Conservation (phyloP, 2,329 filamentous ascomycete genomes). For the Epichloe sibirici region DNA sequence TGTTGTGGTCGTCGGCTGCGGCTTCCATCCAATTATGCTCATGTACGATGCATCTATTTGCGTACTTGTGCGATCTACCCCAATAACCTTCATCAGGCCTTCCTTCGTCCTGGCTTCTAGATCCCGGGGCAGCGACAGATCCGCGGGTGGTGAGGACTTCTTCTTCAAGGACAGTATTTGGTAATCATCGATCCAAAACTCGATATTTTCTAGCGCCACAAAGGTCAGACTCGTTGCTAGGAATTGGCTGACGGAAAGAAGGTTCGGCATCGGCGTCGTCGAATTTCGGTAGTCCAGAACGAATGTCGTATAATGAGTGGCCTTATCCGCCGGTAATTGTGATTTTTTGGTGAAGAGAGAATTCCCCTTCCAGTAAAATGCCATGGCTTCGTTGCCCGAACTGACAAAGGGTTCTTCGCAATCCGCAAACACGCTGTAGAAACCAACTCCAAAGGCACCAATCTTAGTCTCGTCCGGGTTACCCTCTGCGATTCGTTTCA, state of each 20-base stretch:
- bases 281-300: constrained; percentile 86
- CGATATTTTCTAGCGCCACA: constrained; percentile 75
- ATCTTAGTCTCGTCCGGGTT: constrained; percentile 99
- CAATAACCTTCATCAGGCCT: constrained; percentile 72
- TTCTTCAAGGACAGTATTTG: constrained; percentile 69
- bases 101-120: constrained; percentile 76
- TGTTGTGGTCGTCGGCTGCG: constrained; percentile 28
- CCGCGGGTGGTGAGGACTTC: constrained; percentile 67
- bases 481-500: constrained; percentile 97
- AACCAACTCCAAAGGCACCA: constrained; percentile 93
- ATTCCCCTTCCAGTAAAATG: constrained; percentile 99
- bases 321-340: constrained; percentile 54
- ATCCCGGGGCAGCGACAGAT: constrained; percentile 62
- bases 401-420: constrained; percentile 97
- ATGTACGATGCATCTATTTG: constrained; percentile 89
- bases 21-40: constrained; percentile 77
- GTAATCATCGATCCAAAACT: constrained; percentile 84
- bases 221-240: constrained; percentile 92
- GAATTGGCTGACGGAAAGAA: constrained; percentile 82
- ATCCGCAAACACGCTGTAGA: constrained; percentile 97
- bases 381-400: constrained; percentile 86
- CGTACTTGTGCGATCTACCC: constrained; percentile 73
- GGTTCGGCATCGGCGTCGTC: constrained; percentile 73
- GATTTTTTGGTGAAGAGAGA: constrained; percentile 85
- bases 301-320: constrained; percentile 70